phyloP scores from a whole-genome alignment of 1,284 basidiomycete species.

The Exobasidium rhododendri region DNA sequence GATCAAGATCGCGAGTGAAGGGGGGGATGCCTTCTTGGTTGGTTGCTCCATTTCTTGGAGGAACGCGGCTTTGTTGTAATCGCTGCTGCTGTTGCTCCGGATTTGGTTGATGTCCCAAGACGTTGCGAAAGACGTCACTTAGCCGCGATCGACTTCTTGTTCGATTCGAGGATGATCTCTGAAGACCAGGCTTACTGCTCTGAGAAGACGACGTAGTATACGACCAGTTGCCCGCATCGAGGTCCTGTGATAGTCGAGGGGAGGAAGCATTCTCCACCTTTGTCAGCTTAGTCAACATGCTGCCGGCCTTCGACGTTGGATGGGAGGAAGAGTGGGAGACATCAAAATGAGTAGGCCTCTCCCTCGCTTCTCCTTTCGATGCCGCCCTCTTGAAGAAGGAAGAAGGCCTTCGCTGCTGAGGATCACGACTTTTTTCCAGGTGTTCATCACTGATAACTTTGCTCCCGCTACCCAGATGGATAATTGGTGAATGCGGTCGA shows the following conservation, averaged over 20 bases:
- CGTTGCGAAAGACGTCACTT: conserved; percentile 19
- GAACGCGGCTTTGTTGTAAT: background rate
- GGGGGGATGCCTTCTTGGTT: background rate
- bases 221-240: background rate
- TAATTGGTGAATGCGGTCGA: conserved; percentile 11
- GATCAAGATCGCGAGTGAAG: background rate
- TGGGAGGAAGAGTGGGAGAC: background rate
- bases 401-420: background rate
- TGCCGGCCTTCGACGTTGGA: background rate
- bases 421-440: background rate
- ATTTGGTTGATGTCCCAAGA: conserved; percentile 3
- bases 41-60: background rate
- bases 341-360: background rate
- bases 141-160: conserved; percentile 16
- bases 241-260: background rate
- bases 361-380: background rate
- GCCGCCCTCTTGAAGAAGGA: background rate
- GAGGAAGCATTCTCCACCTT: background rate
- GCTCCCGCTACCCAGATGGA: background rate
- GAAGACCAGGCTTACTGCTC: background rate
- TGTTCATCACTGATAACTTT: background rate
- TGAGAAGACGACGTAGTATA: background rate
- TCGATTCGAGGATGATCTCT: background rate
- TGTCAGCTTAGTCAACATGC: background rate
- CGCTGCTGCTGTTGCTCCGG: background rate